Conservation (phyloP, 768 basidiomycete genomes). For the Hypholoma sublateritium region DNA sequence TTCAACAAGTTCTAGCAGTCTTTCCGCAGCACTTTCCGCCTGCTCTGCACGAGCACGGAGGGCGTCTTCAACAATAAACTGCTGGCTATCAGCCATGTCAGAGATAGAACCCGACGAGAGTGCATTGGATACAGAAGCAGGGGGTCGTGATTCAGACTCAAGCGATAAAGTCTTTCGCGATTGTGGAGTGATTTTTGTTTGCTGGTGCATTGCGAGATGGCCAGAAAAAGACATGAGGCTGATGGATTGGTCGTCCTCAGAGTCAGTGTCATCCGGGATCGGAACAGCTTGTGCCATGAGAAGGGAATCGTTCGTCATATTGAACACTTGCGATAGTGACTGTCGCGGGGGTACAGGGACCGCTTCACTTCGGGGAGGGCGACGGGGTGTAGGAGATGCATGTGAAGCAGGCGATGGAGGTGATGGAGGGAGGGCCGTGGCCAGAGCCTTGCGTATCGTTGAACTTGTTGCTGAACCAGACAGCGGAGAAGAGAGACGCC, state of each 20-base stretch:
- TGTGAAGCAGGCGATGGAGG: constrained; percentile 32
- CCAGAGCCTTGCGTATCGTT: constrained; percentile 38
- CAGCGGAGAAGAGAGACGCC: constrained; percentile 53
- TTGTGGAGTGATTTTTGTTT: constrained; percentile 28
- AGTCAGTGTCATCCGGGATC: constrained; percentile 74
- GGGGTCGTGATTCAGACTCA: constrained; percentile 51
- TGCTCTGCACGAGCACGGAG: constrained; percentile 87
- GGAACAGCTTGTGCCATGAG: constrained; percentile 72
- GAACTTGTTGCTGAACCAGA: constrained; percentile 31
- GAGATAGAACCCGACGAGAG: constrained; percentile 55
- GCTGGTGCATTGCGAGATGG: constrained; percentile 54
- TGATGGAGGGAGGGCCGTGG: constrained; percentile 37
- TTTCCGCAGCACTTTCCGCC: constrained; percentile 89
- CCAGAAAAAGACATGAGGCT: constrained; percentile 75
- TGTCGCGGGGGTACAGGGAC: constrained; percentile 39
- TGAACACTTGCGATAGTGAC: constrained; percentile 40
- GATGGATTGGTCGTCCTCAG: constrained; percentile 57
- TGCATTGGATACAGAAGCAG: constrained; percentile 54
- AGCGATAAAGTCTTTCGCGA: constrained; percentile 52
- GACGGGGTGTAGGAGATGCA: constrained; percentile 29
- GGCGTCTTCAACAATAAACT: constrained; percentile 76
- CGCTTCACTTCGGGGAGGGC: constrained; percentile 21
- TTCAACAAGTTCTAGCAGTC: constrained; percentile 83
- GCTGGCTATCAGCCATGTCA: constrained; percentile 32
- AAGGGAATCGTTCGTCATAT: constrained; percentile 57